These are phyloP conservation scores for Coemansia sp. DNA, from an alignment of 371 early-diverging fungal species.

Conservation along the genomic window DNA sequence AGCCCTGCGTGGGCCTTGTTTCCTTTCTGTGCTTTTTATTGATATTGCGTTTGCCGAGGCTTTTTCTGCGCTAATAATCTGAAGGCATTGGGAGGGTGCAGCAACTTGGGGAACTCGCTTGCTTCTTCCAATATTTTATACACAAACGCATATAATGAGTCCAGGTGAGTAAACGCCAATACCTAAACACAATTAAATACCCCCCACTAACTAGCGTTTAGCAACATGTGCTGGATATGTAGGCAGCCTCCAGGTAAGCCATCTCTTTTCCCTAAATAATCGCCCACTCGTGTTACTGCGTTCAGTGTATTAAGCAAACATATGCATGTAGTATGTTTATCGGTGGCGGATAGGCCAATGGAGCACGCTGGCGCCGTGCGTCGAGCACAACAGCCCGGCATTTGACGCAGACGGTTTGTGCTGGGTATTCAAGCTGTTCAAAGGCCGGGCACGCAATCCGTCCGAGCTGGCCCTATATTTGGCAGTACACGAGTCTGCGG, in stretches of 20 bases:
- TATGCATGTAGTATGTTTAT: conserved; percentile 45
- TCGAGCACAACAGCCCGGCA: conserved; percentile 54
- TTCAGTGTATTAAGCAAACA: background rate
- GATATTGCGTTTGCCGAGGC: background rate
- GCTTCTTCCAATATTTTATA: background rate
- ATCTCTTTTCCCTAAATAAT: background rate
- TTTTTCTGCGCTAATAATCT: background rate
- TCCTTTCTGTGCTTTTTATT: background rate
- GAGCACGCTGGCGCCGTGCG: conserved; percentile 51
- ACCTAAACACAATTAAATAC: background rate
- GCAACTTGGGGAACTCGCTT: background rate
- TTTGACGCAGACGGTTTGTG: conserved; percentile 53
- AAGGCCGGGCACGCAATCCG: conserved; percentile 47
- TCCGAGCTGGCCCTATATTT: conserved; percentile 56
- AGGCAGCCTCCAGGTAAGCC: conserved; percentile 43
- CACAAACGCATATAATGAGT: background rate
- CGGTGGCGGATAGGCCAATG: conserved; percentile 56
- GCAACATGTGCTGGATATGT: background rate
- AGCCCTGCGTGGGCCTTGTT: background rate
- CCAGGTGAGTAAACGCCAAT: conserved; percentile 9
- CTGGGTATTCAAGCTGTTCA: conserved; percentile 53
- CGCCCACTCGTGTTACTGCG: background rate
- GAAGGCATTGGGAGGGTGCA: background rate
- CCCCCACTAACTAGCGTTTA: background rate
- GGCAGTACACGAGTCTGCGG: conserved; percentile 57